A percentile compares a stretch with the other conserved stretches of the same genome.
Conservation (phyloP, 192 early-diverging fungal genomes). For the Funneliformis geosporum region DNA sequence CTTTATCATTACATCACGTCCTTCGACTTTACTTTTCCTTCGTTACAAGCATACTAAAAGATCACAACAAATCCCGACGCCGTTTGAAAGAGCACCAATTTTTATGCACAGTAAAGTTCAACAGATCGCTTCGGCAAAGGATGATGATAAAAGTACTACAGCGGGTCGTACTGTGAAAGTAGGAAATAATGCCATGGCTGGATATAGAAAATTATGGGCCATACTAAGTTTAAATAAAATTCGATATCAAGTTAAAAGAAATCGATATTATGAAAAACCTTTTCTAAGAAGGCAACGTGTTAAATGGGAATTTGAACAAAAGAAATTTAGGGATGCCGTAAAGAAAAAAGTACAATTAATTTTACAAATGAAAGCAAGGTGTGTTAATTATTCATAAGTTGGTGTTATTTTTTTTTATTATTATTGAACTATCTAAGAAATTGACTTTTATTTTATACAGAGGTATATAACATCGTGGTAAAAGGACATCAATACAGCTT, state of each 20-base stretch:
- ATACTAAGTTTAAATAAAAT: slow-evolving; percentile 60
- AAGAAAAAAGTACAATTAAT: slow-evolving; percentile 65
- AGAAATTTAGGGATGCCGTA: slow-evolving; percentile 60
- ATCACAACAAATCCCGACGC: background rate
- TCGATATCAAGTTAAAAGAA: slow-evolving; percentile 56
- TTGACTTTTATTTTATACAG: background rate
- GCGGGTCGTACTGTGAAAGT: slow-evolving; percentile 58
- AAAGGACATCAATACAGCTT: background rate
- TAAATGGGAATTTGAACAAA: slow-evolving; percentile 53
- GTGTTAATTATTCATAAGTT: background rate
- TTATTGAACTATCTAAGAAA: background rate
- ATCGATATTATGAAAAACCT: slow-evolving; percentile 68
- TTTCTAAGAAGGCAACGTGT: slow-evolving; percentile 62
- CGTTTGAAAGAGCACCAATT: background rate
- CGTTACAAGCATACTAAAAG: background rate
- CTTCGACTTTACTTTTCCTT: background rate
- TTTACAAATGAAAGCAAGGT: slow-evolving; percentile 64
- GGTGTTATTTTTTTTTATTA: background rate
- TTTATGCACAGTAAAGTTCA: background rate
- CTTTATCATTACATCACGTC: background rate
- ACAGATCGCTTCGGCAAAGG: background rate
- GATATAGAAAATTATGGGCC: slow-evolving; percentile 58
- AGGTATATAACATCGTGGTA: background rate
- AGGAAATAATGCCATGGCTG: slow-evolving; percentile 38
- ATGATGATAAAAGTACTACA: background rate